These are phyloP conservation scores for Alternaria sp. DNA, from an alignment of 2,329 filamentous ascomycete genomes.

Conservation along the genomic window DNA sequence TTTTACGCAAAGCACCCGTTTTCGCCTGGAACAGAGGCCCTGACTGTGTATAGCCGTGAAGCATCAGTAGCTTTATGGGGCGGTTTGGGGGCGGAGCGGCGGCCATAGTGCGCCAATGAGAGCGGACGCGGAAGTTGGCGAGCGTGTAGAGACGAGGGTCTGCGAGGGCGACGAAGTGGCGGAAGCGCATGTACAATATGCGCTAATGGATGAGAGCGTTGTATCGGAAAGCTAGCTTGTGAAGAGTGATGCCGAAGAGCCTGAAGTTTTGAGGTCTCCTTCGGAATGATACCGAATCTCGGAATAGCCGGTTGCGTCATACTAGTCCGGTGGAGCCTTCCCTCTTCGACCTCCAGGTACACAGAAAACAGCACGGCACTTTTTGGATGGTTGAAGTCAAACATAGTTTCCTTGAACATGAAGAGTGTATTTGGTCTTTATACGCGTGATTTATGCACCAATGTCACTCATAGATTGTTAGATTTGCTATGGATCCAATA, in stretches of 20 bases:
- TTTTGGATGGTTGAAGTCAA: neutral
- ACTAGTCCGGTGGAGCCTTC: constrained; percentile 1
- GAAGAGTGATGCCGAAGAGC: neutral
- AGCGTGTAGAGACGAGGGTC: constrained; percentile 16
- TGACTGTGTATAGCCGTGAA: constrained; percentile 86
- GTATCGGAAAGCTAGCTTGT: neutral
- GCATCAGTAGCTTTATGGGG: constrained; percentile 59
- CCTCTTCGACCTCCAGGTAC: neutral
- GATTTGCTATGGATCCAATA: too few relatives aligned
- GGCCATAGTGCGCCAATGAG: constrained; percentile 41
- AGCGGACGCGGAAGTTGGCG: constrained; percentile 26
- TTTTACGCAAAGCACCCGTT: constrained; percentile 85
- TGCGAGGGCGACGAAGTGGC: constrained; percentile 7
- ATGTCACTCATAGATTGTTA: neutral
- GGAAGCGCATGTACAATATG: constrained; percentile 14
- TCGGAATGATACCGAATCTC: constrained; percentile 15
- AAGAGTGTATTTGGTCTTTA: neutral
- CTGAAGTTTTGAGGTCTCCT: neutral
- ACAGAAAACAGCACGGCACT: neutral
- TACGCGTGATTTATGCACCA: neutral
- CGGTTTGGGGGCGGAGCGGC: constrained; percentile 39
- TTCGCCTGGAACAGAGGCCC: constrained; percentile 85
- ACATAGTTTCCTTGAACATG: neutral
- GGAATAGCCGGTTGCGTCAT: constrained; percentile 16
- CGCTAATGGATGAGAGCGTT: neutral